phyloP scores from a whole-genome alignment of 345 rosid species.

The Aquilaria sinensis region DNA sequence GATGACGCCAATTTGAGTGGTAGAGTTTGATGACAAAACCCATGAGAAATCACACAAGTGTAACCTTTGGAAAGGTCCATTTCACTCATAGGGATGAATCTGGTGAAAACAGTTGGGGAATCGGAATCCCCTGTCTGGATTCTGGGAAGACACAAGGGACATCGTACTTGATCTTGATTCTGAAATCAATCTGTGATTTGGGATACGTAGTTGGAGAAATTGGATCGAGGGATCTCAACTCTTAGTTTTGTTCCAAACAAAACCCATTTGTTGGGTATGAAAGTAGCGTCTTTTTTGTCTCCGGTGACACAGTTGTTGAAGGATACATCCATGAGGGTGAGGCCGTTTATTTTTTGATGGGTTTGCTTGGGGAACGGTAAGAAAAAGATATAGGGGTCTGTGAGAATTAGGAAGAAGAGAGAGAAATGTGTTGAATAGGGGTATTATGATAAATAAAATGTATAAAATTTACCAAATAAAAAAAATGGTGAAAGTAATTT shows the following conservation, averaged over 20 bases:
- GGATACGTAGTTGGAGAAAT: constrained; percentile 19
- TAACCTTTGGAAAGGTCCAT: constrained; percentile 83
- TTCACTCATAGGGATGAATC: constrained; percentile 33
- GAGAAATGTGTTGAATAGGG: too few species aligned
- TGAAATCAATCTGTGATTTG: constrained; percentile 37
- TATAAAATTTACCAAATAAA: too few species aligned
- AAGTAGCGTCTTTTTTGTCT: too few species aligned
- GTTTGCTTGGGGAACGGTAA: too few species aligned
- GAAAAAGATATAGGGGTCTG: too few species aligned
- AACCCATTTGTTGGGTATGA: constrained; percentile 29
- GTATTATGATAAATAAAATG: too few species aligned
- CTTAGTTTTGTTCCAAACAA: constrained; percentile 47
- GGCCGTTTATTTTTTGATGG: too few species aligned
- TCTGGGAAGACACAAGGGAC: constrained; percentile 12
- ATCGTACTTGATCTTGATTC: constrained; percentile 37
- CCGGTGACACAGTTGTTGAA: too few species aligned
- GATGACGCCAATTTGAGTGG: too few species aligned
- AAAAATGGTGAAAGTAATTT: too few species aligned
- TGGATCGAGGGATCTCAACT: constrained; percentile 56
- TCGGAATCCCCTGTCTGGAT: constrained; percentile 19
- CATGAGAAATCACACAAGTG: constrained; percentile 66
- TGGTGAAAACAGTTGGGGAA: constrained; percentile 20
- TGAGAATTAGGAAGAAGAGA: too few species aligned
- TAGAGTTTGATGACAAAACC: constrained; percentile 56
- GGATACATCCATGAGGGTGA: too few species aligned